Conservation (phyloP, 2,329 filamentous ascomycete species). For the Colletotrichum chrysophilum region DNA sequence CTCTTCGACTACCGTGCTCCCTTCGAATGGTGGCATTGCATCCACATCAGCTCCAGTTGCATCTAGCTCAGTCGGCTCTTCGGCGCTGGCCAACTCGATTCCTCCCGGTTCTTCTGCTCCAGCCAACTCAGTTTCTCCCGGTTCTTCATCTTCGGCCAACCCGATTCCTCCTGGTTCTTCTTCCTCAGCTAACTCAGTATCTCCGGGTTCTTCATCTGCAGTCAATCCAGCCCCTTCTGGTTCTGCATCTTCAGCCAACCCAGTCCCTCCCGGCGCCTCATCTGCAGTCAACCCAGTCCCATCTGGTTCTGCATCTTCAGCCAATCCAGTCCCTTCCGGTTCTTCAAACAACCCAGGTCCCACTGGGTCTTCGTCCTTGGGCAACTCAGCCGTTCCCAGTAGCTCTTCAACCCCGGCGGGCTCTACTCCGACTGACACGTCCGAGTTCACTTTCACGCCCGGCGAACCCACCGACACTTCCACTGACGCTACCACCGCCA, state of each 20-base stretch:
- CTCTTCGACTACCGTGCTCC: neutral
- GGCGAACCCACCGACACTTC: neutral
- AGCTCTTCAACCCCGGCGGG: neutral
- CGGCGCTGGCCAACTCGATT: neutral
- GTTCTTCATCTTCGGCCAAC: neutral
- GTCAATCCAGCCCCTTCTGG: neutral
- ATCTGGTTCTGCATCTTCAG: neutral
- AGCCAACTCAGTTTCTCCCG: neutral
- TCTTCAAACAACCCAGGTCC: neutral
- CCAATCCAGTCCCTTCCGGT: neutral
- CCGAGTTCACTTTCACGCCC: neutral
- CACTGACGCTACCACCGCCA: neutral
- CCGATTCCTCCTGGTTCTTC: neutral
- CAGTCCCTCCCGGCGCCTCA: neutral
- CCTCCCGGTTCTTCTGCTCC: neutral
- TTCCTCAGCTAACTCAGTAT: neutral
- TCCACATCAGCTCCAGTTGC: neutral
- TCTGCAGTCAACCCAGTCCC: neutral
- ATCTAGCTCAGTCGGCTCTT: neutral
- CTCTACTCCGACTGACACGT: neutral
- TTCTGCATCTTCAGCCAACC: neutral
- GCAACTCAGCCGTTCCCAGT: neutral
- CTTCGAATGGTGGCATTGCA: neutral
- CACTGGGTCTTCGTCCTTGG: neutral
- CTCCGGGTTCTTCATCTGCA: neutral